Conservation (phyloP, 139 green algal genomes). For the Astrephomene gubernaculifera region DNA sequence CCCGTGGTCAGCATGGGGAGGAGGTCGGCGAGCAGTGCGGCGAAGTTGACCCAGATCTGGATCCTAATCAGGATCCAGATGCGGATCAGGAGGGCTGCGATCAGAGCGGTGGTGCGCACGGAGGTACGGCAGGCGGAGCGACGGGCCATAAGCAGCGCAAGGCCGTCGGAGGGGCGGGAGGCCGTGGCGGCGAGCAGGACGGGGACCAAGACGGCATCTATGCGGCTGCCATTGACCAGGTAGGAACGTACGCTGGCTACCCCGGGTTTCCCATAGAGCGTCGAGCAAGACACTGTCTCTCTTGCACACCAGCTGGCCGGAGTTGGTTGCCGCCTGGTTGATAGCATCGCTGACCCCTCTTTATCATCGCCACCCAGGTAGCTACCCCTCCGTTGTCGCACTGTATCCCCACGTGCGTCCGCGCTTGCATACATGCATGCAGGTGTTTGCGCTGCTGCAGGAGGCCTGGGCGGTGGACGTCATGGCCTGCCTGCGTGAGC, state of each 20-base stretch:
- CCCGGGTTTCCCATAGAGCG: not conserved
- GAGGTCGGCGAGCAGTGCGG: conserved; percentile 14
- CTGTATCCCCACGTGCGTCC: too few relatives aligned
- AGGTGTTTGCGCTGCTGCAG: conserved; percentile 37
- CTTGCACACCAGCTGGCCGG: too few relatives aligned
- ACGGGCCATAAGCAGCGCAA: not conserved
- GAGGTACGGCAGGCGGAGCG: not conserved
- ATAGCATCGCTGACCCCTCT: too few relatives aligned
- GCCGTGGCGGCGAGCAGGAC: not conserved
- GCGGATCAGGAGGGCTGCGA: not conserved
- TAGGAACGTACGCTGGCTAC: not conserved
- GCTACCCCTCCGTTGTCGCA: too few relatives aligned
- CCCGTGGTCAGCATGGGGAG: not conserved
- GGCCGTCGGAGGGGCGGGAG: not conserved
- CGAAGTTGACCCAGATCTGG: conserved; percentile 9
- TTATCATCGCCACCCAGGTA: too few relatives aligned
- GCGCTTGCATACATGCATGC: not conserved
- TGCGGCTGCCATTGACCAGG: conserved; percentile 13
- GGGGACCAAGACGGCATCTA: not conserved
- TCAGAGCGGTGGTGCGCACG: not conserved
- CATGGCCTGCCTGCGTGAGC: not conserved
- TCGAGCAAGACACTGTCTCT: not conserved
- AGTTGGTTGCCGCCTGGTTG: too few relatives aligned
- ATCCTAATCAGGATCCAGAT: not conserved
- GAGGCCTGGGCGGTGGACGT: conserved; percentile 29